Base-by-base conservation (phyloP, 345 rosid genomes). In the Clarkia xantiana region DNA sequence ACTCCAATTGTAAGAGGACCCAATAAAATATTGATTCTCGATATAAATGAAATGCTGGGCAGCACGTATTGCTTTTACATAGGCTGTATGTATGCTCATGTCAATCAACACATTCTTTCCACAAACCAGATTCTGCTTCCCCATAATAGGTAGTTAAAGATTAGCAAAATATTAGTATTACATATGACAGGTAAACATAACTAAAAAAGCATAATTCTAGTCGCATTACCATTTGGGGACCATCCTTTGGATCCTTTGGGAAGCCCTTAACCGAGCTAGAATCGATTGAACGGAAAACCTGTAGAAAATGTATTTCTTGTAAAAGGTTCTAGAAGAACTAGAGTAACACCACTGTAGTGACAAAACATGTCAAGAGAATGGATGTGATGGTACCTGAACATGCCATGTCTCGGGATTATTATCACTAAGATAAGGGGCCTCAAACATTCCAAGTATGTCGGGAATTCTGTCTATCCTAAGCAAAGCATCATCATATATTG, bases 31-130 rank as follows among this genome's bases (percentile, higher is more conserved):
- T 64, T 90, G 97, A 62, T 90, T 90, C 71, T 90, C 97, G 1
- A 90, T 86, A 63, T 90, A 90, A 58, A 90, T 83, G 62, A 74
- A 90, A 67, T 90, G 94, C 71, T 90, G 97, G 22, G 97, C 97
- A 58, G 91, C 66, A 67, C 97, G 97, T 52, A 90, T 90, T 60
- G 96, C 97, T 66, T 81, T 83, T 55, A 90, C 94, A 57, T 83
- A 90, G 57, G 96, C 94, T 0, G 93, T 77, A 70, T 86, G 97
- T 71, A 90, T 90, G 86, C 97, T 90, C 97, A 90, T 86, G 75
- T 90, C 97, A 44, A 90, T 90, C 51, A 90, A 82, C 45, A 86
- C 79, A 61, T 90, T 83, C 80, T 90, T 90, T 45, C 96, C 96
- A 41, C 91, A 86, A 22, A 90, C 69, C 65, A 90, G 71, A 51